A percentile compares a stretch with the other conserved stretches of the same genome.
These are phyloP conservation scores for Adansonia grandidieri DNA, from an alignment of 441 rosid genomes.

Conservation along the genomic window DNA sequence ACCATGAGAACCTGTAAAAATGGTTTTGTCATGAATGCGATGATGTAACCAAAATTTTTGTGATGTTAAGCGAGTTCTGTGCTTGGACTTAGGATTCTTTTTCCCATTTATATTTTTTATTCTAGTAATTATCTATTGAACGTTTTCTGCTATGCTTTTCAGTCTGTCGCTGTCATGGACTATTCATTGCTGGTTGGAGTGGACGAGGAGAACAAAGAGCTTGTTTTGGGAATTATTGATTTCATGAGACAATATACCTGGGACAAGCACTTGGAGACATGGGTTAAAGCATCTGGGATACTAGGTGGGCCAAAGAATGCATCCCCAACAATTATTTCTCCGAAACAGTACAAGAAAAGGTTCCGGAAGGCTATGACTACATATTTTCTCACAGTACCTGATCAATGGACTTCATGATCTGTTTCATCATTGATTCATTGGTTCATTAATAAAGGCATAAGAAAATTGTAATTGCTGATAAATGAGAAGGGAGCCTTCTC, in stretches of 20 bases:
- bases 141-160: conserved; percentile 20
- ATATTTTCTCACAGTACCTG: conserved; percentile 89
- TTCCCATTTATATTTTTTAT: background rate
- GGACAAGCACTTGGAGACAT: conserved; percentile 98
- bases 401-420: conserved; percentile 77
- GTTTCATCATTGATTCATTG: conserved; percentile 39
- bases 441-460: conserved; percentile 35
- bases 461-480: conserved; percentile 28
- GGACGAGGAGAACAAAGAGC: conserved; percentile 79
- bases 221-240: conserved; percentile 92
- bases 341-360: conserved; percentile 88
- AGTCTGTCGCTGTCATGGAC: conserved; percentile 93
- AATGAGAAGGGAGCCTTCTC: conserved; percentile 28
- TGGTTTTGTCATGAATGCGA: background rate
- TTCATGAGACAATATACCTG: conserved; percentile 98
- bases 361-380: conserved; percentile 94
- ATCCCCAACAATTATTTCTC: conserved; percentile 85
- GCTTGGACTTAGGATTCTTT: background rate
- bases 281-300: conserved; percentile 90
- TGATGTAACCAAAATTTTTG: background rate
- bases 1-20: background rate
- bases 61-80: background rate
- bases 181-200: conserved; percentile 92
- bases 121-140: background rate
- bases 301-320: conserved; percentile 84